Evolutionary conservation across 202 grass and related monocot genomes (phyloP), one percentile per base, ranked within the genome.

Genomic region (Bolboschoenoplectus hybrid): DNA sequence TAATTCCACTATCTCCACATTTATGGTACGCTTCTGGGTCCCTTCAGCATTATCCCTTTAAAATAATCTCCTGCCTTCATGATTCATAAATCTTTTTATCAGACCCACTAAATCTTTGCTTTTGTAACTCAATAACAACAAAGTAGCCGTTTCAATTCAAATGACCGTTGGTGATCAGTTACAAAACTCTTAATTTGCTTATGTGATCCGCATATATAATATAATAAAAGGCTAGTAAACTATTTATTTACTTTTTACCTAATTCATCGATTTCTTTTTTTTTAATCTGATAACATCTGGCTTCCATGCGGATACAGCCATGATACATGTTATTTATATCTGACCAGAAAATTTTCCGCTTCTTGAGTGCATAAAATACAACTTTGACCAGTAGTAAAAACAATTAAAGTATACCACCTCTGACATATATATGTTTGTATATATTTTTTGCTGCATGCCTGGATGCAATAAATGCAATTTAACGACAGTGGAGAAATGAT

Each of bases 401-500:
- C 1, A 84, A 20, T 84, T 26, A 2, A 84, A 56, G 9, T 40
- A 39, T 82, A 34, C 10, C 66, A 65, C 34, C n/a, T 82, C 80
- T 82, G 61, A 82, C 80, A 82, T 61, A 20, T 62, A 81, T n/a
- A 26, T 26, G 26, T 26, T 26, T 36, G 7, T 62, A n/a, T 82
- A 66, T 47, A 43, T 50, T 82, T 50, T 82, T 81, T 60, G 13
- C 74, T 10, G 34, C 20, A 82, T 65, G 61, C 41, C 34, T 57
- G 50, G 51, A 65, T 64, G 45, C 38, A 82, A 53, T 84, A 70
- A 84, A 83, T 83, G 81, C 46, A 69, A 53, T 70, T 83, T 83
- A 70, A 83, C 19, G 38, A 56, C 9, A 70, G 65, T 55, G 26
- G 34, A 69, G 26, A 83, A 83, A 83, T 83, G 61, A 83, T 83